Evolutionary conservation across 345 rosid species (phyloP).

Genomic region (Linum usitatissimum): DNA sequence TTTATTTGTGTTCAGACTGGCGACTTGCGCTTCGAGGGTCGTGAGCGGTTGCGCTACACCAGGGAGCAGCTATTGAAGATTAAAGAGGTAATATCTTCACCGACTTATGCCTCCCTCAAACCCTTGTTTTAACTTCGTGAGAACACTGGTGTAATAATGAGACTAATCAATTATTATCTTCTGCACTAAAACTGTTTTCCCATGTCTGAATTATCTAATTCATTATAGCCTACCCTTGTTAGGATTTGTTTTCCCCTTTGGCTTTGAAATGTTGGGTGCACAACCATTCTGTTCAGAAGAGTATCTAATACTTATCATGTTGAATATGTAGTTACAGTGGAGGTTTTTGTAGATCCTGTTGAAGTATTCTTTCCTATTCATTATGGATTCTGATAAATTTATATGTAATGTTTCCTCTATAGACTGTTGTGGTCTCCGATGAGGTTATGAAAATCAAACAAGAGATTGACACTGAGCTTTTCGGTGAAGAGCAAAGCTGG

Average conservation of each 20-base stretch:
- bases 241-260: too few relatives aligned
- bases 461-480: constrained; percentile 62
- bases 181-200: too few relatives aligned
- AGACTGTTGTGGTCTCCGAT: constrained; percentile 45
- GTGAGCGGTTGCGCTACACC: constrained; percentile 50
- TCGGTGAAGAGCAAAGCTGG: constrained; percentile 76
- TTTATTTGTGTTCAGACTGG: constrained; percentile 41
- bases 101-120: not conserved
- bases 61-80: constrained; percentile 66
- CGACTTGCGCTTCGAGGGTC: constrained; percentile 50
- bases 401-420: constrained; percentile 1
- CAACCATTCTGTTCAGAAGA: too few relatives aligned
- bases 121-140: not conserved
- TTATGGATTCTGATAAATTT: not conserved
- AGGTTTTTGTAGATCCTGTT: not conserved
- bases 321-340: not conserved
- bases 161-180: too few relatives aligned
- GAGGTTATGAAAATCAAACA: constrained; percentile 52
- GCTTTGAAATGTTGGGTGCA: too few relatives aligned
- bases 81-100: constrained; percentile 37
- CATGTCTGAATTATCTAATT: too few relatives aligned
- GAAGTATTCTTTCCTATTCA: not conserved
- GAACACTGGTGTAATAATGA: too few relatives aligned
- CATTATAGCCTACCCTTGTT: too few relatives aligned
- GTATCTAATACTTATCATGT: too few relatives aligned